Evolutionary conservation across 768 basidiomycete genomes (phyloP), one percentile per base, ranked within the genome.

Genomic region (Phanerochaete carnosa): DNA sequence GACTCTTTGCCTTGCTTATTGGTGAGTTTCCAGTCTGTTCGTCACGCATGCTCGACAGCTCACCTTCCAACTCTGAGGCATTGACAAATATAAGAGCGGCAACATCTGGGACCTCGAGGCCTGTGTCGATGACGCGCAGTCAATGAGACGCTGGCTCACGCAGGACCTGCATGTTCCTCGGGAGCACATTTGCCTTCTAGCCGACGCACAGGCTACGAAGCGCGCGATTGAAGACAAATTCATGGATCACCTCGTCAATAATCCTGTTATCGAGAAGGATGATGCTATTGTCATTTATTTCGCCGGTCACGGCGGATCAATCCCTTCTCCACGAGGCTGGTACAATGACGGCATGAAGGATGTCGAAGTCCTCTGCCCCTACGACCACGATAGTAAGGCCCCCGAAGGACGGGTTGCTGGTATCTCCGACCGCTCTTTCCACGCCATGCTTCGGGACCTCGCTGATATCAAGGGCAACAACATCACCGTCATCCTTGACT

Each of bases 221-320:
- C 73, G 76, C 49, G 77, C 76, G 63, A 87, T 90, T 33, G 86
- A 88, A 68, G 79, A 83, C 65, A 71, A 70, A 0, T 86, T 90
- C 65, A 80, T 82, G 77, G 74, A 74, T 3, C 88, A 89, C 64
- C 77, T 90, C 37, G 75, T 84, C 63, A 83, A 85, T 69, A 89
- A 90, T 66, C 74, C 80, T 8, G 72, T 72, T 29, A 86, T 90
- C 55, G 79, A 82, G 51, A 73, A 70, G 26, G 88, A 84, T 25
- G 88, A 89, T 60, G 83, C 88, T 32, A 79, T 90, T 43, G 64
- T 90, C 63, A 70, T 90, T 53, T 90, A 87, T 66, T 90, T 88
- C 67, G 86, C 89, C 37, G 89, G 88, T n/a, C 87, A 89, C 68
- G 88, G 88, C 26, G 86, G 84, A 67, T 77, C 71, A 57, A 68